These are phyloP conservation scores for Ziziphus jujuba DNA, from an alignment of 306 rosid species.

Conservation along the genomic window DNA sequence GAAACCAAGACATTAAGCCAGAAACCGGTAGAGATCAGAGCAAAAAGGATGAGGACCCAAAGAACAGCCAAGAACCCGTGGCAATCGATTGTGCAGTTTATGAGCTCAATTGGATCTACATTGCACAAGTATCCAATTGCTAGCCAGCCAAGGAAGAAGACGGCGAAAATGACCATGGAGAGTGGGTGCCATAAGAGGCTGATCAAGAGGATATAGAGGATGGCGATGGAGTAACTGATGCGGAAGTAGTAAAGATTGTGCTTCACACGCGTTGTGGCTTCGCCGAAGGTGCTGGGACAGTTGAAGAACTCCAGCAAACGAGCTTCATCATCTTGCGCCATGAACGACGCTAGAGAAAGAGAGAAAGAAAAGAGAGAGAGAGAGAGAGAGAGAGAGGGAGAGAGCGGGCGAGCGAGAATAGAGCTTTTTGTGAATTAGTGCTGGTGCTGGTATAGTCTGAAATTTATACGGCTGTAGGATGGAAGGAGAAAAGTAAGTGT, in stretches of 20 bases:
- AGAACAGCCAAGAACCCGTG: slow-evolving; percentile 41
- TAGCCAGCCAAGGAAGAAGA: slow-evolving; percentile 61
- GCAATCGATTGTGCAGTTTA: slow-evolving; percentile 44
- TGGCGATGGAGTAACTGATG: slow-evolving; percentile 51
- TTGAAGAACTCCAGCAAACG: slow-evolving; percentile 17
- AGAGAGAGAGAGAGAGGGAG: no score
- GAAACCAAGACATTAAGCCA: slow-evolving; percentile 61
- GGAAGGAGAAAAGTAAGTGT: neutral
- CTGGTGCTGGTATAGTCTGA: neutral
- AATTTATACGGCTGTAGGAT: no score
- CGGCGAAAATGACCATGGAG: slow-evolving; percentile 66
- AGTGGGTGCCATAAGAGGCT: slow-evolving; percentile 82
- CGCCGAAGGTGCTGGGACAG: slow-evolving; percentile 26
- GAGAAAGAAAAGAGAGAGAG: neutral
- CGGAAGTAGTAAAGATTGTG: slow-evolving; percentile 70
- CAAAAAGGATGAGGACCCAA: slow-evolving; percentile 41
- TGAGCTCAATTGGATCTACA: slow-evolving; percentile 42
- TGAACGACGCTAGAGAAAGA: no score
- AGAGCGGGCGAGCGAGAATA: no score
- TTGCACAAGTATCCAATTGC: slow-evolving; percentile 64
- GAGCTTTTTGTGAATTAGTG: neutral
- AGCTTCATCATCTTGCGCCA: slow-evolving; percentile 57
- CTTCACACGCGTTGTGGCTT: slow-evolving; percentile 44
- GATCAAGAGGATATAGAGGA: slow-evolving; percentile 54
- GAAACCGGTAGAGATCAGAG: slow-evolving; percentile 50